These are phyloP conservation scores for Medicago truncatula DNA, from an alignment of 306 rosid genomes.

Conservation along the genomic window MtrunA17r5.0-ANR NC_053048.1:36848501-36849000, in stretches of 20 bases:
- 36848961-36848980: background rate
- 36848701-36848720: background rate
- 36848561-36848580: constrained; percentile 64
- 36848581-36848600: constrained; percentile 60
- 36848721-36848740: background rate
- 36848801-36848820: constrained; percentile 29
- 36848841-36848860: background rate
- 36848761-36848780: background rate
- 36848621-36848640: constrained; percentile 47
- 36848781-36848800: constrained; percentile 33
- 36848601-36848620: constrained; percentile 60
- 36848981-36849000: background rate
- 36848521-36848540: background rate
- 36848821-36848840: constrained; percentile 50
- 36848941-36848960: background rate
- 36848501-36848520: background rate
- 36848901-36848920: background rate
- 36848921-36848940: background rate
- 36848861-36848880: constrained; percentile 28
- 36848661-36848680: constrained; percentile 15
- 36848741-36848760: background rate
- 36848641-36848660: background rate
- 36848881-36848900: constrained; percentile 29
- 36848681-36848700: constrained; percentile 32
- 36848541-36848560: background rate